These are phyloP conservation scores for Secale cereale DNA, from an alignment of 176 grass and related monocot species.

Conservation along the genomic window DNA sequence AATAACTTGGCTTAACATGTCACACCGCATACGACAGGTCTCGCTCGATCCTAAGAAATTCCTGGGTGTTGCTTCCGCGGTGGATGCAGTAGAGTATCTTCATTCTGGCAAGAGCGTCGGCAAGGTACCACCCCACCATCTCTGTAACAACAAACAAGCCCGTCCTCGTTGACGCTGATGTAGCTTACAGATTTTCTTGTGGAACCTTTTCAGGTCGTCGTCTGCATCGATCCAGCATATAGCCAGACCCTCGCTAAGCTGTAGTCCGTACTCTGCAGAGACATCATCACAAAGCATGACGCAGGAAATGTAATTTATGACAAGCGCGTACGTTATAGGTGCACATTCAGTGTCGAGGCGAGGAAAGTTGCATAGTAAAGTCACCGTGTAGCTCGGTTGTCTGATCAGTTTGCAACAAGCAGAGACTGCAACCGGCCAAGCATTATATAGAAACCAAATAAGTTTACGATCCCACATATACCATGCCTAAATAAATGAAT, in stretches of 20 bases:
- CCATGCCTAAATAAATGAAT: not conserved
- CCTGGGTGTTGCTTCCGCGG: constrained; percentile 65
- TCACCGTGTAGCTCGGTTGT: not conserved
- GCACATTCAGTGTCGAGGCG: not conserved
- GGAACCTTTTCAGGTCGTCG: constrained; percentile 61
- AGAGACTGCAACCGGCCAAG: too few species aligned
- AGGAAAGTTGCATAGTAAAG: not conserved
- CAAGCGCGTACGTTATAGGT: not conserved
- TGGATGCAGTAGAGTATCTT: constrained; percentile 95
- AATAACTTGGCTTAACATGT: not conserved
- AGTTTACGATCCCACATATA: not conserved
- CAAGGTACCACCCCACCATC: constrained; percentile 51
- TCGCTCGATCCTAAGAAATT: constrained; percentile 81
- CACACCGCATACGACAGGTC: constrained; percentile 38
- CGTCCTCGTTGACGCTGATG: not conserved
- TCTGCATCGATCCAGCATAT: constrained; percentile 81
- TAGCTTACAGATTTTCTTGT: not conserved
- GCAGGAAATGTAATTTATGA: not conserved
- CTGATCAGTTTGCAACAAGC: not conserved
- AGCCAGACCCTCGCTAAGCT: constrained; percentile 51
- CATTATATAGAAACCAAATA: not conserved
- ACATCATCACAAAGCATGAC: not conserved
- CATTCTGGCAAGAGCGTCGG: constrained; percentile 88
- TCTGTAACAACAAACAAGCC: not conserved
- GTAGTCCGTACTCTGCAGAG: constrained; percentile 16